phyloP scores from a whole-genome alignment of 805 yeast genomes.

The Metschnikowia amazonensis region DNA sequence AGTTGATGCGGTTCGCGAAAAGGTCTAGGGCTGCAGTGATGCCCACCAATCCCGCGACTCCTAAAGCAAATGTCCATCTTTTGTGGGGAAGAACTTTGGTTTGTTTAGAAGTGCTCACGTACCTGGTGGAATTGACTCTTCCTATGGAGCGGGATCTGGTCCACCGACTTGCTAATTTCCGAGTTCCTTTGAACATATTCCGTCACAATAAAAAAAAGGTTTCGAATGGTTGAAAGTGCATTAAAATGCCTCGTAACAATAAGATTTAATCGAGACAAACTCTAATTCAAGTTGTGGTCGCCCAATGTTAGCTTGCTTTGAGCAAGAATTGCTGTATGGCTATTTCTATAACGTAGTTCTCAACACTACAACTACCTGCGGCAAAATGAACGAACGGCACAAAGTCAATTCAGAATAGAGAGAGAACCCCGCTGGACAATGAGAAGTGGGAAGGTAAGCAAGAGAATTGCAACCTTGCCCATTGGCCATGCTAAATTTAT shows the following conservation, averaged over 20 bases:
- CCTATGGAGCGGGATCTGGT: not conserved
- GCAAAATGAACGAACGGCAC: not conserved
- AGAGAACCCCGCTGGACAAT: not conserved
- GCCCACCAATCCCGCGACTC: slow-evolving; percentile 4
- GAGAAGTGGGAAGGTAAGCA: not conserved
- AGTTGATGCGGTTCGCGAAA: not conserved
- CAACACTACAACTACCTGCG: not conserved
- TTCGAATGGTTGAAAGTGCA: too few relatives aligned
- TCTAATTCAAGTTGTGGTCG: not conserved
- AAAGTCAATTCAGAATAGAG: not conserved
- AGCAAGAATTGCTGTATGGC: not conserved
- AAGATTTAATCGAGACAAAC: not conserved
- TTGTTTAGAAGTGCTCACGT: not conserved
- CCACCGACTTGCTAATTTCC: not conserved
- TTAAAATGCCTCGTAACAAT: too few relatives aligned
- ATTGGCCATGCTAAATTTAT: slow-evolving; percentile 1
- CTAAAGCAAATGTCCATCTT: not conserved
- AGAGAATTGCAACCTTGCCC: not conserved
- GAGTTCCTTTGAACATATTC: not conserved
- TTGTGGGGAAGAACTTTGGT: not conserved
- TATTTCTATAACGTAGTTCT: not conserved
- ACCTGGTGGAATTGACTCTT: not conserved
- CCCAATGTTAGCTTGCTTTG: not conserved
- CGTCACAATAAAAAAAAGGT: not conserved
- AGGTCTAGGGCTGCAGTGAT: not conserved